Percentiles rank a stretch among this genome's conserved stretches.
phyloP scores from a whole-genome alignment of 208 protist genomes.

The Wallacemonas rigidus region DNA sequence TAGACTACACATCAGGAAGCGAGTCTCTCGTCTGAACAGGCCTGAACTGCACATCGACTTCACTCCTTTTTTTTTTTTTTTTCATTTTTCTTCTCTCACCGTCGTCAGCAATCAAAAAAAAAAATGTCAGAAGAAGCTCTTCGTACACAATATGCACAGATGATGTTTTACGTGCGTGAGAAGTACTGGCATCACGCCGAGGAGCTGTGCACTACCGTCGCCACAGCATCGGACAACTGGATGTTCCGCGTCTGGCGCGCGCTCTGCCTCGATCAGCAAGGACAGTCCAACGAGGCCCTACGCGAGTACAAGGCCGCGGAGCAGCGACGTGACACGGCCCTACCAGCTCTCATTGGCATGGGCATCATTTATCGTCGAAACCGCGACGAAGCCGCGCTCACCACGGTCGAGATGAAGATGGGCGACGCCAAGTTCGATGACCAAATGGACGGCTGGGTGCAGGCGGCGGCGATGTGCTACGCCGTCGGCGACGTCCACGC shows the following conservation, averaged over 20 bases:
- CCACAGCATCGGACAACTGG: slow-evolving; percentile 75
- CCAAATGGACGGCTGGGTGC: slow-evolving; percentile 55
- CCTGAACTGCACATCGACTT: too few species aligned
- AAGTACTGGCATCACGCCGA: slow-evolving; percentile 87
- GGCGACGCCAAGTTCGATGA: slow-evolving; percentile 33
- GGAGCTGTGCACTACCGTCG: slow-evolving; percentile 61
- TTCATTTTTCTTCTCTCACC: too few species aligned
- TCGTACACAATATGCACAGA: slow-evolving; percentile 73
- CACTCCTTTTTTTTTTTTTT: too few species aligned
- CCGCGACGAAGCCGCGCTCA: slow-evolving; percentile 64
- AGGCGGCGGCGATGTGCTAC: slow-evolving; percentile 76
- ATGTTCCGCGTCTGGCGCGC: slow-evolving; percentile 86
- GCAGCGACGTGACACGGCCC: slow-evolving; percentile 49
- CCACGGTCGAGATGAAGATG: slow-evolving; percentile 55
- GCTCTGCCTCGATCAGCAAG: slow-evolving; percentile 76
- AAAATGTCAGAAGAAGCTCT: slow-evolving; percentile 46
- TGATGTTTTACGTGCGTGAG: slow-evolving; percentile 84
- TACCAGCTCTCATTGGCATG: slow-evolving; percentile 81
- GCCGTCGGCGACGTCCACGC: slow-evolving; percentile 56
- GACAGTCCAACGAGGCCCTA: slow-evolving; percentile 77
- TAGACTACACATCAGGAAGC: background rate
- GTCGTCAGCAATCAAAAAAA: slow-evolving; percentile 7
- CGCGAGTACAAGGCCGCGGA: slow-evolving; percentile 83
- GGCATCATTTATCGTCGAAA: slow-evolving; percentile 70
- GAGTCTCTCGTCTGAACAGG: too few species aligned